A percentile compares a stretch with the other conserved stretches of the same genome.
Conservation (phyloP, 305 asterid genomes). For the Solanum hybrid region DNA sequence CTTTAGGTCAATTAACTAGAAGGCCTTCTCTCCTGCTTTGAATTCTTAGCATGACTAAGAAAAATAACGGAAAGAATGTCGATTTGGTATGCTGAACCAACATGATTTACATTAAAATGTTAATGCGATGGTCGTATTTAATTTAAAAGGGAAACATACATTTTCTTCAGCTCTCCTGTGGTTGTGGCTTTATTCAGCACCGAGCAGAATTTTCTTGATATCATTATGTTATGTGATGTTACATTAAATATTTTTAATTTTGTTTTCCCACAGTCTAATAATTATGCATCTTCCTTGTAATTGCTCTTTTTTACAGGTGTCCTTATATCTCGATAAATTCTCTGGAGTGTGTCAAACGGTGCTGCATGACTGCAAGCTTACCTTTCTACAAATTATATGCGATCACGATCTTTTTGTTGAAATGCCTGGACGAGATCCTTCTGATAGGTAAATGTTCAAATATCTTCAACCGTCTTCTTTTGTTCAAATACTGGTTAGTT, state of each 20-base stretch:
- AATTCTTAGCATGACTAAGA: not conserved
- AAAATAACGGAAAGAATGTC: not conserved
- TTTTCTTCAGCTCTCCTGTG: not conserved
- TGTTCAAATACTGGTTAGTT: constrained; percentile 1
- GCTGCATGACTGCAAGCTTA: constrained; percentile 97
- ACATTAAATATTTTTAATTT: not conserved
- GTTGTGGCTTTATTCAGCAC: not conserved
- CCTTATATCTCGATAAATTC: constrained; percentile 95
- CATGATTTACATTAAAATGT: not conserved
- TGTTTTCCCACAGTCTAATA: not conserved
- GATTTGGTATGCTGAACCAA: not conserved
- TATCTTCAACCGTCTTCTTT: not conserved
- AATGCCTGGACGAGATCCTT: constrained; percentile 99
- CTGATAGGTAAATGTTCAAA: constrained; percentile 64
- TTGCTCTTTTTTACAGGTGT: constrained; percentile 48
- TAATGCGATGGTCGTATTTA: not conserved
- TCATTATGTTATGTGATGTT: not conserved
- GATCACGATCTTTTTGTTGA: constrained; percentile 98
- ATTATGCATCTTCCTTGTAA: not conserved
- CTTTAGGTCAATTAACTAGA: not conserved
- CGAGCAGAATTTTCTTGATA: not conserved
- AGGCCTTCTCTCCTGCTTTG: not conserved
- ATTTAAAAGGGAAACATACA: not conserved
- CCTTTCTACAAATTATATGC: constrained; percentile 87
- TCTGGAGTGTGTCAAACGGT: constrained; percentile 92